Percentiles rank a stretch among this genome's conserved stretches.
phyloP scores from a whole-genome alignment of 2,329 filamentous ascomycete genomes.

The Monosporascus cannonballus region DNA sequence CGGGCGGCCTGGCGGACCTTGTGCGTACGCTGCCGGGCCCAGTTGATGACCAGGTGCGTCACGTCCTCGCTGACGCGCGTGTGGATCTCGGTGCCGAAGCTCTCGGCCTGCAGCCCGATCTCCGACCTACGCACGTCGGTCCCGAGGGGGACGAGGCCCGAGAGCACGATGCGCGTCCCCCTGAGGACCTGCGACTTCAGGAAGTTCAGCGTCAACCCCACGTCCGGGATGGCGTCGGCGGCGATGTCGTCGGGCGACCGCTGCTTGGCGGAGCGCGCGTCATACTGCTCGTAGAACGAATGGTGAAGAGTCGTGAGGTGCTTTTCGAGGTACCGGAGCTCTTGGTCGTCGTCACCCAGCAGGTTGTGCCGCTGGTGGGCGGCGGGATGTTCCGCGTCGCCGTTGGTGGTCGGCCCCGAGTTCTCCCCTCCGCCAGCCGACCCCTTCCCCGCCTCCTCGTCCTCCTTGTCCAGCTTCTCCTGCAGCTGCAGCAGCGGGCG shows the following conservation, averaged over 20 bases:
- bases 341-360: conserved; percentile 80
- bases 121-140: conserved; percentile 76
- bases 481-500: conserved; percentile 88
- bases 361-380: conserved; percentile 61
- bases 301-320: conserved; percentile 71
- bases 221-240: conserved; percentile 63
- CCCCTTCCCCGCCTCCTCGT: conserved; percentile 53
- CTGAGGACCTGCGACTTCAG: conserved; percentile 74
- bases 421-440: conserved; percentile 39
- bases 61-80: conserved; percentile 54
- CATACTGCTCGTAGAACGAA: conserved; percentile 79
- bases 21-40: conserved; percentile 69
- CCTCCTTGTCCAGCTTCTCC: conserved; percentile 81
- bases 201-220: conserved; percentile 74
- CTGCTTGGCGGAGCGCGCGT: conserved; percentile 47
- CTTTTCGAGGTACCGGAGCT: conserved; percentile 69
- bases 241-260: conserved; percentile 35
- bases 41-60: conserved; percentile 70
- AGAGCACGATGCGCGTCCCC: conserved; percentile 76
- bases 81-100: conserved; percentile 68
- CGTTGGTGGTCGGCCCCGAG: conserved; percentile 19
- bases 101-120: conserved; percentile 78
- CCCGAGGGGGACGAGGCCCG: conserved; percentile 80
- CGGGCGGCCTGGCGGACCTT: conserved; percentile 85
- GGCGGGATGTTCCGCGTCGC: conserved; percentile 25